Evolutionary conservation across 257 asterid species (phyloP).

Genomic region (Solanum sejunctum): DNA sequence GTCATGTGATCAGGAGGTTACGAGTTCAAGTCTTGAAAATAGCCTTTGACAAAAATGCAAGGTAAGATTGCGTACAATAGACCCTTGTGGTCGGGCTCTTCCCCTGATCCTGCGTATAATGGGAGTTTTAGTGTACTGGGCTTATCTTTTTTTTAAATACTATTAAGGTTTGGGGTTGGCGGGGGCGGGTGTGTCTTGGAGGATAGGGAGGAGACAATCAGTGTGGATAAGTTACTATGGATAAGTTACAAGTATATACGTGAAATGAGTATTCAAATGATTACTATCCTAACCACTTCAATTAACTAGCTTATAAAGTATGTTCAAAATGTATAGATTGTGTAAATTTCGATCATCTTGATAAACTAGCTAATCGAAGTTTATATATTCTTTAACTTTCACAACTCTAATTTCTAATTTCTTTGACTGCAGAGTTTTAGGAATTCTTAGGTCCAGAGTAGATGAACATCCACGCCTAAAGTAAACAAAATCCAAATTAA

Average conservation of each 20-base stretch:
- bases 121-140: too few species aligned
- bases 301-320: neutral
- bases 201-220: neutral
- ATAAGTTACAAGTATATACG: neutral
- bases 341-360: neutral
- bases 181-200: neutral
- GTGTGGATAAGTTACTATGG: neutral
- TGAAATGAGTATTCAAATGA: neutral
- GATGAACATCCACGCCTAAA: conserved; percentile 2
- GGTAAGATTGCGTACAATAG: too few species aligned
- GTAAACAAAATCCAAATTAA: neutral
- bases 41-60: too few species aligned
- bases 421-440: neutral
- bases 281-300: neutral
- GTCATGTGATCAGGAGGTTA: too few species aligned
- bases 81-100: too few species aligned
- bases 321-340: neutral
- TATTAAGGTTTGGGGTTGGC: neutral
- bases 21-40: too few species aligned
- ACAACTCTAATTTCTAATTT: neutral
- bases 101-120: too few species aligned
- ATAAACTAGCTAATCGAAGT: neutral
- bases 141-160: too few species aligned
- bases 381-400: neutral
- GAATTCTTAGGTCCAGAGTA: neutral